Evolutionary conservation across 1,139 yeast genomes (phyloP).

Genomic region (Pichia cactophila): DNA sequence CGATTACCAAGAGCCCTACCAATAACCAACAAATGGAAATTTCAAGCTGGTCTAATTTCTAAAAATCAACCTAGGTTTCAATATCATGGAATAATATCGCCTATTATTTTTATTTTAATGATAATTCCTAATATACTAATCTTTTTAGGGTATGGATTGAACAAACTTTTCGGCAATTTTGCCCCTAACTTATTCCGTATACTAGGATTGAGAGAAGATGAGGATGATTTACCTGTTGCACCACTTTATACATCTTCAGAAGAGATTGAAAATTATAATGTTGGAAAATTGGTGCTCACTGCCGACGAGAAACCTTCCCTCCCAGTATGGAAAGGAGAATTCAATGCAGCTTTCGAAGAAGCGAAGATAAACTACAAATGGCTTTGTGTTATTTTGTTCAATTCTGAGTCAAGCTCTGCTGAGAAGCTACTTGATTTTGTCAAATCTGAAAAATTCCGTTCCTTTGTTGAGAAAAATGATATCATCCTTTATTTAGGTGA

Average conservation of each 20-base stretch:
- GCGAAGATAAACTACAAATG: conserved; percentile 39
- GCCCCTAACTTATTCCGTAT: conserved; percentile 27
- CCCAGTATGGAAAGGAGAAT: conserved; percentile 28
- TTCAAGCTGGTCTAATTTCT: conserved; percentile 21
- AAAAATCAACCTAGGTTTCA: neutral
- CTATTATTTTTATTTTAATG: conserved; percentile 39
- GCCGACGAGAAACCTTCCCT: conserved; percentile 10
- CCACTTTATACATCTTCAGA: conserved; percentile 25
- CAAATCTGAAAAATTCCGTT: conserved; percentile 27
- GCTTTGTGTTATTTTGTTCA: conserved; percentile 36
- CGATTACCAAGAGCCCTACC: conserved; percentile 34
- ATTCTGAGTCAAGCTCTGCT: conserved; percentile 30
- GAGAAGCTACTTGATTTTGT: conserved; percentile 30
- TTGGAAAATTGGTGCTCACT: conserved; percentile 17
- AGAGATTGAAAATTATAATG: conserved; percentile 14
- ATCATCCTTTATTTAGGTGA: conserved; percentile 38
- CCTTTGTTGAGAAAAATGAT: conserved; percentile 31
- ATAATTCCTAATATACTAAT: conserved; percentile 39
- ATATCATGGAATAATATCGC: conserved; percentile 15
- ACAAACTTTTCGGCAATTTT: conserved; percentile 28
- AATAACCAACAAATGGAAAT: conserved; percentile 29
- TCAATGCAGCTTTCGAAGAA: conserved; percentile 38
- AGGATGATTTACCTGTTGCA: conserved; percentile 26
- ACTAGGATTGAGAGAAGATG: conserved; percentile 28
- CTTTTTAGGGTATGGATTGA: conserved; percentile 30